A percentile compares a stretch with the other conserved stretches of the same genome.
Conservation (phyloP, 768 basidiomycete genomes). For the Mycena belliarum region DNA sequence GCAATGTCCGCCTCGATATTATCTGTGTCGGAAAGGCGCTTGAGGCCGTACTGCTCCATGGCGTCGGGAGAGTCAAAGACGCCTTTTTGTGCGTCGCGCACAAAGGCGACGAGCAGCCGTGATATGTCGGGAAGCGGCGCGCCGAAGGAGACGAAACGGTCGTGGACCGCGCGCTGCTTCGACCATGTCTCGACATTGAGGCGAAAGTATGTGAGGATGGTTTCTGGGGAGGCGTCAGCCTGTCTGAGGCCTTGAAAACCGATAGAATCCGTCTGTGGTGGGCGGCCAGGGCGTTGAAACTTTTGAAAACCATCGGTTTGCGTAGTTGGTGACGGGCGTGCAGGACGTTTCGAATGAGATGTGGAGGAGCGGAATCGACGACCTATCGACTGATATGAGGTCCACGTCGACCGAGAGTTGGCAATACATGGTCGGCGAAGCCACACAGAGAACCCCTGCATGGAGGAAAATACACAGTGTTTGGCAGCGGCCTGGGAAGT, state of each 20-base stretch:
- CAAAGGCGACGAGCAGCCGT: conserved; percentile 14
- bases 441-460: no score
- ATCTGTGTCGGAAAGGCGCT: not conserved
- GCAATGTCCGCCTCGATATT: conserved; percentile 10
- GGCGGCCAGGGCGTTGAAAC: no score
- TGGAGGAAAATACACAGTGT: no score
- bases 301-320: no score
- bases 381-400: no score
- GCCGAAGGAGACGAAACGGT: conserved; percentile 20
- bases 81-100: not conserved
- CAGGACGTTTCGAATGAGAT: no score
- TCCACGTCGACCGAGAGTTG: no score
- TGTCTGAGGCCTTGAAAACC: not conserved
- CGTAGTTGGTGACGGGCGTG: no score
- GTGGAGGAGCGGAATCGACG: no score
- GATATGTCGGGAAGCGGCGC: not conserved
- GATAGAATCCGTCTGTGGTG: not conserved
- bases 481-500: no score
- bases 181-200: conserved; percentile 3
- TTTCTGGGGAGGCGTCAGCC: not conserved
- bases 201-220: conserved; percentile 3
- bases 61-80: conserved; percentile 9
- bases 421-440: no score
- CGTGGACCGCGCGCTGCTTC: not conserved
- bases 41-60: conserved; percentile 4